Base-by-base conservation (phyloP, 148 eudicot genomes). In the Diospyros kaki region DNA sequence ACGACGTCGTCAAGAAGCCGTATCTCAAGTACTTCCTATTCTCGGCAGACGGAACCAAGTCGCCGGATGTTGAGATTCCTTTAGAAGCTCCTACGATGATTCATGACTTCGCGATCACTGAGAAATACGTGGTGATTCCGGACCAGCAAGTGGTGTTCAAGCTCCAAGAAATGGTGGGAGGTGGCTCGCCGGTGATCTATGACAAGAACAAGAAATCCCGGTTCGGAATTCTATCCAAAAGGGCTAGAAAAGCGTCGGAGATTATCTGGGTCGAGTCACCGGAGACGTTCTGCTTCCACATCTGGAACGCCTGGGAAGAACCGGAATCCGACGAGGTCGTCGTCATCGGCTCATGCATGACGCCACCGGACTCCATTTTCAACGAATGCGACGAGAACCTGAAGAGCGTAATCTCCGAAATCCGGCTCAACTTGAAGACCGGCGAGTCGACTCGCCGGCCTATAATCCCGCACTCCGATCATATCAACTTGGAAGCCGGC, bases 301-400 rank as follows among this genome's bases (percentile, higher is more conserved):
- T 91, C 1, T 91, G 96, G 96, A 91, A 91, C 51, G 91, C 96
- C 0, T 89, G 96, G 96, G 96, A 91, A 71, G 96, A 91, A 11
- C 66, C 59, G 0, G 87, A 78, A n/a, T 69, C 44, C 3, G 84
- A 84, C 13, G 93, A 87, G 51, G 68, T 91, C 9, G 91, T 91
- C 0, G 93, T 91, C 2, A 89, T 91, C 56, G 96, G 96, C 9
- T 91, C 96, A 4, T 91, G 92, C 81, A 91, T 91, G 92, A 88
- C 92, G 0, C 96, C 96, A 4, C 73, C 96, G 0, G 96, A 91
- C 82, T 87, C 93, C 0, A 80, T 91, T 42, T 91, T 91, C 86
- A 91, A 91, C 77, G 96, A 91, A 40, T 73, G 79, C 46, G 88
- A 89, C 15, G 84, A 91, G 63, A 75, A 68, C 50, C 63, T 91